Conservation (phyloP, 208 protist genomes). For the Acanthamoeba lenticulata region DNA sequence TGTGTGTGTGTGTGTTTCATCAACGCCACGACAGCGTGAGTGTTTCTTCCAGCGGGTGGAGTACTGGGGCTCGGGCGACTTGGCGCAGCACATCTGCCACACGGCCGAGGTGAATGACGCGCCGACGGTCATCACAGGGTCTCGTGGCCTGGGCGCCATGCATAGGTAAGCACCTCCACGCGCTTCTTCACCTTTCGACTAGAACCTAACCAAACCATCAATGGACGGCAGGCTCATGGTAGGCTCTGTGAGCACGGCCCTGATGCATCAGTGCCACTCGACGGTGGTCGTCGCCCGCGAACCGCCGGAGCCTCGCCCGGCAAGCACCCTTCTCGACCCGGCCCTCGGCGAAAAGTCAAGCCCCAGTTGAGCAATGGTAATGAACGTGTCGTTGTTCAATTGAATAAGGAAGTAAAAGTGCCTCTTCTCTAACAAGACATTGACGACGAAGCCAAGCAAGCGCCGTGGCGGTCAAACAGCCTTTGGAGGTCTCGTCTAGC, state of each 20-base stretch:
- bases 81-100: background rate
- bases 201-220: background rate
- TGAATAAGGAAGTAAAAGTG: no score
- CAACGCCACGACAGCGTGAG: background rate
- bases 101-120: background rate
- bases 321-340: no score
- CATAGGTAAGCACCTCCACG: background rate
- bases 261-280: background rate
- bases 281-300: background rate
- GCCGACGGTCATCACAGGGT: background rate
- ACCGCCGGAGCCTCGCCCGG: background rate
- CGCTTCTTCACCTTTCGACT: background rate
- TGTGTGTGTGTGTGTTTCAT: background rate
- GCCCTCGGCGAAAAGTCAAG: no score
- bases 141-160: background rate
- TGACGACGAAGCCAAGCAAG: no score
- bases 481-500: no score
- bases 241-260: background rate
- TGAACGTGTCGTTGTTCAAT: no score
- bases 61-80: background rate
- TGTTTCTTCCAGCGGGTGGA: background rate
- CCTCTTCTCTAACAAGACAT: no score
- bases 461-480: no score
- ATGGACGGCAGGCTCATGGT: background rate
- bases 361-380: no score